Percentiles rank a stretch among this genome's conserved stretches.
Conservation (phyloP, 1,284 basidiomycete genomes). For the Puccinia horiana region DNA sequence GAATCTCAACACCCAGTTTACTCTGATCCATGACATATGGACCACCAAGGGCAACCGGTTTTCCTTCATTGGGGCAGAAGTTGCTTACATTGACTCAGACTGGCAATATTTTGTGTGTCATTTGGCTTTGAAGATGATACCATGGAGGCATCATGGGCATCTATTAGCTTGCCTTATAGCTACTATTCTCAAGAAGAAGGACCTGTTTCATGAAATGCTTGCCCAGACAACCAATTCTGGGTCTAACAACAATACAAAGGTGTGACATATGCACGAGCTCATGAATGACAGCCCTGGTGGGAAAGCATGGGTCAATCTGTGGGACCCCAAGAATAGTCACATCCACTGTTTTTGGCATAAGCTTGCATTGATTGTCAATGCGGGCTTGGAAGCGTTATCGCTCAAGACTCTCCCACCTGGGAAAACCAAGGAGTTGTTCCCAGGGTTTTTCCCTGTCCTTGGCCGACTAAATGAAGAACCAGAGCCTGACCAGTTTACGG, state of each 20-base stretch:
- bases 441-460: too few species aligned
- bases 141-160: neutral
- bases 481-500: too few species aligned
- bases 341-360: slow-evolving; percentile 3
- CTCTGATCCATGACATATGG: neutral
- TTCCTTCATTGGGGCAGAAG: neutral
- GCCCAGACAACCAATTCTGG: neutral
- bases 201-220: neutral
- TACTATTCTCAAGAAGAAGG: neutral
- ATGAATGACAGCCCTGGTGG: neutral
- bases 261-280: neutral
- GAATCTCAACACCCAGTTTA: neutral
- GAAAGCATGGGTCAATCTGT: neutral
- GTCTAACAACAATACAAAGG: slow-evolving; percentile 11
- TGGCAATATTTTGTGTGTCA: neutral
- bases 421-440: neutral
- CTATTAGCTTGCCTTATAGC: neutral
- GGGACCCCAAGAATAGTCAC: neutral
- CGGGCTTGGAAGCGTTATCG: neutral
- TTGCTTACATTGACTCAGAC: neutral
- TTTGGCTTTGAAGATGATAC: neutral
- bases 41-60: neutral
- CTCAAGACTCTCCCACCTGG: neutral
- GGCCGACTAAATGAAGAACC: too few species aligned
- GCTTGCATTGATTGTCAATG: slow-evolving; percentile 17